These are phyloP conservation scores for Aspergillus heteromorphus DNA, from an alignment of 495 filamentous ascomycete genomes.

Conservation along the genomic window DNA sequence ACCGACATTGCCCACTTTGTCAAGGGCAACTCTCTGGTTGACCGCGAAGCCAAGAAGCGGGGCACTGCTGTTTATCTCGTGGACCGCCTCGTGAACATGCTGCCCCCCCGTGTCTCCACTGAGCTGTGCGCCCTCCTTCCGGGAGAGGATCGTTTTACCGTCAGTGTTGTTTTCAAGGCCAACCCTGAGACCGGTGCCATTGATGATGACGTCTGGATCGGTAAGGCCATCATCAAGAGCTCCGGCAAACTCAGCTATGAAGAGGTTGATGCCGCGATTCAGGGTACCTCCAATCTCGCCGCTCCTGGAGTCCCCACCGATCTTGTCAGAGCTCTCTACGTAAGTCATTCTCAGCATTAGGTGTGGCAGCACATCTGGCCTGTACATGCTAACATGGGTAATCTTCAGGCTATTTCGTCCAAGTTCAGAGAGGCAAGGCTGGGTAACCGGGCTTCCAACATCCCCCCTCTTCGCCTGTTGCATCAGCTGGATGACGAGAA, in stretches of 20 bases:
- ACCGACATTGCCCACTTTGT: constrained; percentile 96
- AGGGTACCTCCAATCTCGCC: constrained; percentile 51
- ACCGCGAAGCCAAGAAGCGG: constrained; percentile 96
- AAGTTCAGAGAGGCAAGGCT: constrained; percentile 87
- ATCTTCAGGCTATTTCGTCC: constrained; percentile 59
- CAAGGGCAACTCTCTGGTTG: constrained; percentile 90
- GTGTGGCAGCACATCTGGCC: background rate
- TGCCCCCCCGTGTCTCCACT: constrained; percentile 75
- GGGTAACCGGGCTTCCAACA: constrained; percentile 66
- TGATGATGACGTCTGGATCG: constrained; percentile 80
- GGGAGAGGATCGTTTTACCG: constrained; percentile 80
- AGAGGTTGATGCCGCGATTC: constrained; percentile 75
- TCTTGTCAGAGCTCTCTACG: constrained; percentile 71
- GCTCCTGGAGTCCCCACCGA: constrained; percentile 57
- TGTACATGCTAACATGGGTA: constrained; percentile 1
- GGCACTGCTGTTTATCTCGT: constrained; percentile 93
- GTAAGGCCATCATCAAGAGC: constrained; percentile 91
- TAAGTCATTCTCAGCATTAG: constrained; percentile 32
- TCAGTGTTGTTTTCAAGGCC: constrained; percentile 88
- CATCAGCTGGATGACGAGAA: constrained; percentile 98
- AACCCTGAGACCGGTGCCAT: constrained; percentile 71
- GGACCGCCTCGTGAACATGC: constrained; percentile 84
- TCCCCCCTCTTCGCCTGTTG: constrained; percentile 80
- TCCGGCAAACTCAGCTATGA: constrained; percentile 75
- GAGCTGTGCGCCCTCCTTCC: constrained; percentile 86